Evolutionary conservation across 352 stramenopile species (phyloP).

Genomic region (Globisporangium megalacanthum): DNA sequence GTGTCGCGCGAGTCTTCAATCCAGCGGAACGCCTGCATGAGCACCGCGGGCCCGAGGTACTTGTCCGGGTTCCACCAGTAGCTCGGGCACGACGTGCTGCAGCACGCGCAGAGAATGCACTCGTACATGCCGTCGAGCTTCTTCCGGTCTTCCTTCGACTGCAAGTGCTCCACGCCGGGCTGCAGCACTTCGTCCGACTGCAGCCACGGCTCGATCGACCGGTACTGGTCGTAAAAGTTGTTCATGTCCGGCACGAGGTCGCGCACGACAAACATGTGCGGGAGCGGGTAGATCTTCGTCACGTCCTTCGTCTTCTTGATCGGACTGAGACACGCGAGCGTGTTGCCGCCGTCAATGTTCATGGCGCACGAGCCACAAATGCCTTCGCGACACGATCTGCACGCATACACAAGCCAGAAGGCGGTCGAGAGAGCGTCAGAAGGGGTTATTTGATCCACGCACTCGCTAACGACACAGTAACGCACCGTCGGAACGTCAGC

Average conservation of each 20-base stretch:
- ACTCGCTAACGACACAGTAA: neutral
- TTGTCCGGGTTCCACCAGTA: slow-evolving; percentile 99
- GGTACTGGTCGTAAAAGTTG: slow-evolving; percentile 99
- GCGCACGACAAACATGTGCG: slow-evolving; percentile 99
- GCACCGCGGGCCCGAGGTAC: slow-evolving; percentile 90
- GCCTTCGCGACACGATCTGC: slow-evolving; percentile 95
- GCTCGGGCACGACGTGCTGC: slow-evolving; percentile 96
- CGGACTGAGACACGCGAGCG: slow-evolving; percentile 96
- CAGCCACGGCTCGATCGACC: slow-evolving; percentile 99
- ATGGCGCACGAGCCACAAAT: slow-evolving; percentile 99
- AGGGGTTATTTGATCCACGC: too few species aligned
- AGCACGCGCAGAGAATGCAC: slow-evolving; percentile 99
- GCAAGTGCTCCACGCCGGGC: slow-evolving; percentile 81
- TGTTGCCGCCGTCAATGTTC: slow-evolving; percentile 99
- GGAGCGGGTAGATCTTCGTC: slow-evolving; percentile 98
- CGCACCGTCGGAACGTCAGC: slow-evolving; percentile 94
- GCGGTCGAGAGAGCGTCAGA: neutral
- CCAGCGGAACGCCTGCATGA: slow-evolving; percentile 97
- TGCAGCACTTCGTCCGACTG: slow-evolving; percentile 90
- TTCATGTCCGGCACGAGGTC: slow-evolving; percentile 99
- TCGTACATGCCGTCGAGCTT: slow-evolving; percentile 99
- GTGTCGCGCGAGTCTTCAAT: slow-evolving; percentile 99
- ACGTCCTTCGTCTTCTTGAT: slow-evolving; percentile 94
- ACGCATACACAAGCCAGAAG: neutral
- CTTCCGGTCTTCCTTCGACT: slow-evolving; percentile 95